phyloP scores from a whole-genome alignment of 495 filamentous ascomycete species.

The Opeltia flavorubescens region DNA sequence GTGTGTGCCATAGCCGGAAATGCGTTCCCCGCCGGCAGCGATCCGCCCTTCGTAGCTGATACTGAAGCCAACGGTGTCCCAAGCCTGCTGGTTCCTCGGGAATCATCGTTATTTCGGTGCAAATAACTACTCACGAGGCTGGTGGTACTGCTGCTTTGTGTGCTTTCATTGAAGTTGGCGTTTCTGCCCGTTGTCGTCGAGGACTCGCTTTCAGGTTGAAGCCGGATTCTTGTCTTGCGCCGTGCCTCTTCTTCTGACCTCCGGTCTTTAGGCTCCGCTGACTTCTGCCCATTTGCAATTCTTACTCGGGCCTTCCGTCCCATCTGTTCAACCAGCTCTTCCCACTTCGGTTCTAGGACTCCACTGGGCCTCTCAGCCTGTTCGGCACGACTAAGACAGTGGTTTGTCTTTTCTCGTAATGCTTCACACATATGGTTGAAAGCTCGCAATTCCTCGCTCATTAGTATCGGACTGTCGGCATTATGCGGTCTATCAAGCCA shows the following conservation, averaged over 20 bases:
- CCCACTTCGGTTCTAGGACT: slow-evolving; percentile 48
- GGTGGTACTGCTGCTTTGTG: slow-evolving; percentile 27
- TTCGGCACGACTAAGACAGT: slow-evolving; percentile 59
- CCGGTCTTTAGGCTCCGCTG: slow-evolving; percentile 25
- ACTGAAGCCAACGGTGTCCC: slow-evolving; percentile 6
- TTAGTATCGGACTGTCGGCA: slow-evolving; percentile 24
- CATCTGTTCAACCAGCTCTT: slow-evolving; percentile 61
- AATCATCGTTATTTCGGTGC: slow-evolving; percentile 23
- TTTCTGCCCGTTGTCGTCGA: slow-evolving; percentile 17
- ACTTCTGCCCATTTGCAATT: slow-evolving; percentile 16
- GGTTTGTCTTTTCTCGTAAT: slow-evolving; percentile 58
- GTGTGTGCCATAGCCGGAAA: slow-evolving; percentile 31
- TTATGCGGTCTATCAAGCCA: slow-evolving; percentile 54
- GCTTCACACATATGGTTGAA: slow-evolving; percentile 65
- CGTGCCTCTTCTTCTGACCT: not conserved
- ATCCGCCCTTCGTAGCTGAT: slow-evolving; percentile 28
- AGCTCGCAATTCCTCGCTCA: slow-evolving; percentile 46
- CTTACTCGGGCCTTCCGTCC: slow-evolving; percentile 29
- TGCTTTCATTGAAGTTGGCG: slow-evolving; percentile 31
- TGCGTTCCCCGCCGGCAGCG: slow-evolving; percentile 27
- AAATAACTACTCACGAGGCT: slow-evolving; percentile 26
- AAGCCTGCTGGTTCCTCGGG: slow-evolving; percentile 2
- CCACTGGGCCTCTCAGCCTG: slow-evolving; percentile 50
- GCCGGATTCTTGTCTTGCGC: not conserved
- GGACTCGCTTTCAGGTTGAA: not conserved